phyloP scores from a whole-genome alignment of 2,329 filamentous ascomycete genomes.

The Colletotrichum brevisporum region DNA sequence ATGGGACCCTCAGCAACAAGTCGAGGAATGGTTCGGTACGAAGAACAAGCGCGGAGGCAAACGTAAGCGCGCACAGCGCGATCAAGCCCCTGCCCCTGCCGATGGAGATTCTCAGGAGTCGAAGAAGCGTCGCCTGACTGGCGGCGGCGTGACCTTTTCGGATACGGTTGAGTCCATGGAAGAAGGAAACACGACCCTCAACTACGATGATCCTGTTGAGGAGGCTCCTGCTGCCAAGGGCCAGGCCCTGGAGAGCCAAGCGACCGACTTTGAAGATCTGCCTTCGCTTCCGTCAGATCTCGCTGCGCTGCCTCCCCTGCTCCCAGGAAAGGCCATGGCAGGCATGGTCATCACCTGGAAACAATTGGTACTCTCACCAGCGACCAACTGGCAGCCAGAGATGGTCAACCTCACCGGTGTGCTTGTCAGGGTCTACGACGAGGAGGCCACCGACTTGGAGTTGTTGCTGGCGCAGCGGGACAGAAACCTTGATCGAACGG shows the following conservation, averaged over 20 bases:
- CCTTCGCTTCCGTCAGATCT: conserved; percentile 73
- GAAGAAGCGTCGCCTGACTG: conserved; percentile 37
- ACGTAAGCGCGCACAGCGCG: conserved; percentile 63
- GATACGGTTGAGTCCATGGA: conserved; percentile 23
- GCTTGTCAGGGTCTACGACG: conserved; percentile 68
- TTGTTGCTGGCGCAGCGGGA: conserved; percentile 80
- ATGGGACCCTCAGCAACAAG: conserved; percentile 84
- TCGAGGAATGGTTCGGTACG: conserved; percentile 51
- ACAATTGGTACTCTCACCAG: conserved; percentile 71
- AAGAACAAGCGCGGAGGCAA: conserved; percentile 58
- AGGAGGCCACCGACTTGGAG: conserved; percentile 66
- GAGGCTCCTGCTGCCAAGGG: conserved; percentile 44
- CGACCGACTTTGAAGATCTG: conserved; percentile 71
- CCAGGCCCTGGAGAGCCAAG: conserved; percentile 57
- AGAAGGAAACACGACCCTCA: conserved; percentile 52
- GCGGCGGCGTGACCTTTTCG: conserved; percentile 19
- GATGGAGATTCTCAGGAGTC: conserved; percentile 42
- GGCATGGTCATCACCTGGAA: conserved; percentile 81
- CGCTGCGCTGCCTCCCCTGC: conserved; percentile 65
- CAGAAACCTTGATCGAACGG: conserved; percentile 66
- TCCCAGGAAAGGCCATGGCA: conserved; percentile 60
- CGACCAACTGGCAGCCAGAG: conserved; percentile 77
- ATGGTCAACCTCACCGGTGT: conserved; percentile 76
- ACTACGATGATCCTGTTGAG: conserved; percentile 54
- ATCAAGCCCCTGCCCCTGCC: conserved; percentile 58